phyloP scores from a whole-genome alignment of 345 rosid genomes.

The Moricandia arvensis region DNA sequence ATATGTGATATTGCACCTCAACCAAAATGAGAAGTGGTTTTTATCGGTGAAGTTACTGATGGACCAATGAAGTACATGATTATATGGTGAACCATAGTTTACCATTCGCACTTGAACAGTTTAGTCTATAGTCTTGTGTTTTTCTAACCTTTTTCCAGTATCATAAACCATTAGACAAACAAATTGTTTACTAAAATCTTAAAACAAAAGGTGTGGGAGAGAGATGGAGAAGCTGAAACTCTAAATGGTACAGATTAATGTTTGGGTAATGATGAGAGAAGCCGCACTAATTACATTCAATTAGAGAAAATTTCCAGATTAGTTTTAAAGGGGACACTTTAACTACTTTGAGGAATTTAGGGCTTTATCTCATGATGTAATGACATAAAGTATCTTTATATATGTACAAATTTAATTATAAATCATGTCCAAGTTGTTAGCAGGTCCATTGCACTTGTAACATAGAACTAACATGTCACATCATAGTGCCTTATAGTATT shows the following conservation, averaged over 20 bases:
- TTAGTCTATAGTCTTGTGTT: not conserved
- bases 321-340: slow-evolving; percentile 27
- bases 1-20: not conserved
- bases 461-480: slow-evolving; percentile 30
- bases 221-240: not conserved
- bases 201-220: too few relatives aligned
- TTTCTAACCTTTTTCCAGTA: not conserved
- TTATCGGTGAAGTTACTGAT: not conserved
- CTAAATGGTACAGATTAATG: not conserved
- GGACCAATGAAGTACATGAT: not conserved
- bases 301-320: slow-evolving; percentile 12
- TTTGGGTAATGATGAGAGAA: slow-evolving; percentile 23
- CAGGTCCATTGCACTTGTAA: slow-evolving; percentile 25
- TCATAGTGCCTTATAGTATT: not conserved
- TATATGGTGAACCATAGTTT: not conserved
- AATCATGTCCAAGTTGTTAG: slow-evolving; percentile 36
- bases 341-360: slow-evolving; percentile 39
- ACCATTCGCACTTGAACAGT: not conserved
- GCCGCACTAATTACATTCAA: slow-evolving; percentile 21
- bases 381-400: slow-evolving; percentile 32
- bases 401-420: not conserved
- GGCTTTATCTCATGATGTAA: slow-evolving; percentile 38
- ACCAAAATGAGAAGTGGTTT: not conserved
- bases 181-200: too few relatives aligned
- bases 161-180: not conserved